Percentiles rank a stretch among this genome's conserved stretches.
These are phyloP conservation scores for Tremellales sp. DNA, from an alignment of 1,284 basidiomycete genomes.

Conservation along the genomic window DNA sequence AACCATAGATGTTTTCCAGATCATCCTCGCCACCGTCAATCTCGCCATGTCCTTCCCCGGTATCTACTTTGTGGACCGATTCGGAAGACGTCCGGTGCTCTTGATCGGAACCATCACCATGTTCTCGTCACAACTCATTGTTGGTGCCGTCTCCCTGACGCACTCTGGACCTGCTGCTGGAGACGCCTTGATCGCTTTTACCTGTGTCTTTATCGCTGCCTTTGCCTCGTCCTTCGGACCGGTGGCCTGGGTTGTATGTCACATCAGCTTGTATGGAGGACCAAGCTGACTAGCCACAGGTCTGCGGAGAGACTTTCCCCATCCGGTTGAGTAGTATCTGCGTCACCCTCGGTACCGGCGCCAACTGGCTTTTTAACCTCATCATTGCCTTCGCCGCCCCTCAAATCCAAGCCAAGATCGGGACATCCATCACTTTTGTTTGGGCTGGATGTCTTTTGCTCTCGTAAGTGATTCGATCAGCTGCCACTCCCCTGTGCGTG, in stretches of 20 bases:
- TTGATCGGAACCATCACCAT: conserved; percentile 50
- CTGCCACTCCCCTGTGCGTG: conserved; percentile 39
- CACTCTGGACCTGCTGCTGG: conserved; percentile 41
- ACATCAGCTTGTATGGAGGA: too few species aligned
- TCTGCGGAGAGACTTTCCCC: conserved; percentile 51
- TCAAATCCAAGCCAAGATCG: conserved; percentile 44
- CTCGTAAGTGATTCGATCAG: neutral
- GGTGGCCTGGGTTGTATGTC: conserved; percentile 47
- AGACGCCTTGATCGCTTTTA: conserved; percentile 52
- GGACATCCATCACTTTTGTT: conserved; percentile 44
- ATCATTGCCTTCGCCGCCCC: conserved; percentile 47
- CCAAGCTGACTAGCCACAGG: too few species aligned
- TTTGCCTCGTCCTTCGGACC: conserved; percentile 53
- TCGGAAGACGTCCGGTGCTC: conserved; percentile 51
- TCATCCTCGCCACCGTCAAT: conserved; percentile 51
- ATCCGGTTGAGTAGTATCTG: conserved; percentile 46
- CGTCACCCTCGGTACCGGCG: conserved; percentile 48
- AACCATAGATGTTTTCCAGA: conserved; percentile 46
- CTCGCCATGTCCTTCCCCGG: conserved; percentile 47
- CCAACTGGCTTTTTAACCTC: conserved; percentile 49
- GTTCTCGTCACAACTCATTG: conserved; percentile 51
- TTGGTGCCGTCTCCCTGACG: conserved; percentile 46
- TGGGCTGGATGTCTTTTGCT: conserved; percentile 27
- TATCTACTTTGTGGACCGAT: conserved; percentile 47
- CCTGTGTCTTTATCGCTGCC: conserved; percentile 51